Base-by-base conservation (phyloP, 306 rosid genomes). In the Quercus aquifolioides region DNA sequence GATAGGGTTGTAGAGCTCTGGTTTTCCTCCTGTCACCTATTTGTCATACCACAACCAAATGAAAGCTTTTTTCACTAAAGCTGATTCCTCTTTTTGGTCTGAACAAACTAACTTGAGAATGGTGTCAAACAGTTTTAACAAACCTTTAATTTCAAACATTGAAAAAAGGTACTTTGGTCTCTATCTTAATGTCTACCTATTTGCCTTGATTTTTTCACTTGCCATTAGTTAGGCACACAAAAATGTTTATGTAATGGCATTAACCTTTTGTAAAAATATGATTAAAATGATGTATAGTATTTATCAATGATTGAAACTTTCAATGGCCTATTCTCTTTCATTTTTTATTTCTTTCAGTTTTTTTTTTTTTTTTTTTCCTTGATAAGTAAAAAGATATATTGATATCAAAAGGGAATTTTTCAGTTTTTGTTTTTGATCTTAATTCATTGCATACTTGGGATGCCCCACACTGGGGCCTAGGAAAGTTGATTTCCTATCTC, bases 1-100 rank as follows among this genome's bases (percentile, higher is more conserved):
- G 71, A 73, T 60, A 51, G 69, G 57, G 38, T 56, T 83, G 82
- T 75, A 79, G 74, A 69, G 83, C 63, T 62, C 73, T 60, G 33
- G 25, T 23, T 73, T 31, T 74, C 63, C 58, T 78, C 43, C 49
- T 49, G 54, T 67, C 67, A 25, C 10, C 31, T 59, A 4, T 67
- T 52, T 25, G 14, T 49, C 52, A 8, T 12, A 13, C 41, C 30
- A 74, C 58, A 83, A 68, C 18, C 79, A 56, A 54, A 73, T 52
- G 28, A 69, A 79, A 71, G 86, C 83, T 33, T 8, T 19, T 49
- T 49, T 49, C 54, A 49, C 14, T 49, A 49, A 12, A 49, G 54
- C 54, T 49, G 54, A 49, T 49, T 49, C 54, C 54, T 49, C 17
- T 49, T 74, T 71, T 69, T 49, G 76, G 31, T 65, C 26, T 71